Evolutionary conservation across 768 basidiomycete genomes (phyloP).

Genomic region (Mycena olivaceomarginata): DNA sequence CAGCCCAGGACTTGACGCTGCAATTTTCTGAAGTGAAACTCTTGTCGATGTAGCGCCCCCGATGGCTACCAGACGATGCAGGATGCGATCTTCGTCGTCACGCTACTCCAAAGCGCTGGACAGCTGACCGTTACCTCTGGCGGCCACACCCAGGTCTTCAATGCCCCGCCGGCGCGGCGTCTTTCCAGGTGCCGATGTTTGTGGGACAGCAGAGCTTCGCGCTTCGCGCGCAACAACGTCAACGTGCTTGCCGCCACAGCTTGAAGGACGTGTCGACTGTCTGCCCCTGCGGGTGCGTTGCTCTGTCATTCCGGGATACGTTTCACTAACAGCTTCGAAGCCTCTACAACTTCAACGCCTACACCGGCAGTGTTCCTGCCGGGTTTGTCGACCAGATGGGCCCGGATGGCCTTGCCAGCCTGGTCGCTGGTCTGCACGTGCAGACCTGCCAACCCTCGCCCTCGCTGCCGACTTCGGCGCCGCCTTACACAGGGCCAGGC

Average conservation of each 20-base stretch:
- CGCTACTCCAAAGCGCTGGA: constrained; percentile 32
- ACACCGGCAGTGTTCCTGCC: constrained; percentile 35
- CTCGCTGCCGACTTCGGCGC: constrained; percentile 41
- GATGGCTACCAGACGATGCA: constrained; percentile 37
- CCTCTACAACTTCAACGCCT: constrained; percentile 45
- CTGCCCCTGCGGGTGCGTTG: constrained; percentile 43
- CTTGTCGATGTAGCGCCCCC: constrained; percentile 17
- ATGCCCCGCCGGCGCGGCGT: constrained; percentile 36
- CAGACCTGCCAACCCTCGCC: constrained; percentile 30
- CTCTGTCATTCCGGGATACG: background rate
- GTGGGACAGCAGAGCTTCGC: constrained; percentile 44
- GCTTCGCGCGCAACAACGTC: constrained; percentile 33
- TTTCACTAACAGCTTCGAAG: background rate
- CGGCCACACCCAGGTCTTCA: constrained; percentile 19
- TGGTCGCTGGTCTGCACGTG: constrained; percentile 37
- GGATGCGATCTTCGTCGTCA: constrained; percentile 41
- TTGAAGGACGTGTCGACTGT: constrained; percentile 35
- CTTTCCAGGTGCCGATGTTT: constrained; percentile 40
- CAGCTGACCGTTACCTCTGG: constrained; percentile 39
- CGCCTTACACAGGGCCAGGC: constrained; percentile 38
- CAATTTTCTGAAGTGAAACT: background rate
- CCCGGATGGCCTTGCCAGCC: constrained; percentile 27
- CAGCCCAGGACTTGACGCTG: background rate
- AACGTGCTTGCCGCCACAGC: constrained; percentile 39
- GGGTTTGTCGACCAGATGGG: constrained; percentile 36